Percentiles rank a stretch among this genome's conserved stretches.
These are phyloP conservation scores for Achaetomiella virescens DNA, from an alignment of 495 filamentous ascomycete species.

Conservation along the genomic window DNA sequence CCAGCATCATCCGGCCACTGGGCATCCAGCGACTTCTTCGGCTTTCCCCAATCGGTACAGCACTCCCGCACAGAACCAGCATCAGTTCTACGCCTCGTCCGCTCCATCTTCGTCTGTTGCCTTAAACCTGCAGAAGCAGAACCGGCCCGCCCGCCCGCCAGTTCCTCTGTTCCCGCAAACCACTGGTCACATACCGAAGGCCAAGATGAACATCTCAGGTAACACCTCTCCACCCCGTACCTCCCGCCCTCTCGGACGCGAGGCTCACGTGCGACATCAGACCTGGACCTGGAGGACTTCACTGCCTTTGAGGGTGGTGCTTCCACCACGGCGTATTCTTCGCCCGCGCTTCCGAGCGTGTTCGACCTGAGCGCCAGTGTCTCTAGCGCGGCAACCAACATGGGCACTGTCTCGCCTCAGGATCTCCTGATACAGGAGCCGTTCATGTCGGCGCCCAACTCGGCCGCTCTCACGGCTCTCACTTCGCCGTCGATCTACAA, in stretches of 20 bases:
- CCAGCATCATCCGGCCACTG: slow-evolving; percentile 53
- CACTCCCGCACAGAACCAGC: slow-evolving; percentile 38
- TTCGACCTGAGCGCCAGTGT: slow-evolving; percentile 41
- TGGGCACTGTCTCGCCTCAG: slow-evolving; percentile 77
- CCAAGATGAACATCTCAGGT: slow-evolving; percentile 47
- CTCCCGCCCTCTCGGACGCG: slow-evolving; percentile 15
- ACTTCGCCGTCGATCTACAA: slow-evolving; percentile 74
- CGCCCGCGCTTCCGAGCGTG: slow-evolving; percentile 42
- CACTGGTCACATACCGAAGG: slow-evolving; percentile 36
- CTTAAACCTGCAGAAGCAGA: slow-evolving; percentile 39
- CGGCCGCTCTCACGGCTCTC: slow-evolving; percentile 73
- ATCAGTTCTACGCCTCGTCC: slow-evolving; percentile 51
- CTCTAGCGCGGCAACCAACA: slow-evolving; percentile 39
- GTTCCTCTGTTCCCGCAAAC: slow-evolving; percentile 45
- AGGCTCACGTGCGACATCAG: slow-evolving; percentile 40
- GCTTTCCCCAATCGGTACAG: slow-evolving; percentile 52
- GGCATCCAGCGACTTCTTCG: slow-evolving; percentile 51
- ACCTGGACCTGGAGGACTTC: slow-evolving; percentile 48
- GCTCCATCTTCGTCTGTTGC: slow-evolving; percentile 42
- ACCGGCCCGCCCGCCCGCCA: slow-evolving; percentile 41
- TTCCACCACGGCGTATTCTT: slow-evolving; percentile 43
- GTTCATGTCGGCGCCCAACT: slow-evolving; percentile 70
- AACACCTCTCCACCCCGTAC: slow-evolving; percentile 12
- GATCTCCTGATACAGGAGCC: slow-evolving; percentile 66
- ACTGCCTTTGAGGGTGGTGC: slow-evolving; percentile 47